Evolutionary conservation across 176 grass and related monocot genomes (phyloP).

Genomic region (Phoenix roebelenii): DNA sequence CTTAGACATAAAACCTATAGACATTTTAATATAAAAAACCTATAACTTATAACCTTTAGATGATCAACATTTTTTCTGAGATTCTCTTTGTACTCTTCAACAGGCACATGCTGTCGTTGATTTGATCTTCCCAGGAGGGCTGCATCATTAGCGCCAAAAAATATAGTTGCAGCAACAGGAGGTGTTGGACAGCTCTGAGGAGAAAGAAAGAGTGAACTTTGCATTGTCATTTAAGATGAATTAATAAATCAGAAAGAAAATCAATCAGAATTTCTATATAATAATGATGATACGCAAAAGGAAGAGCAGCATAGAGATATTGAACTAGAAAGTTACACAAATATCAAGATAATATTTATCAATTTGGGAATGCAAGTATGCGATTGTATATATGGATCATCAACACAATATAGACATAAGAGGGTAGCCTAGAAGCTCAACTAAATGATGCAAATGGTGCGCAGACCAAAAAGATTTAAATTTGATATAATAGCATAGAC

Average conservation of each 20-base stretch:
- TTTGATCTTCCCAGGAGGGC: conserved; percentile 44
- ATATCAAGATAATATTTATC: too few species aligned
- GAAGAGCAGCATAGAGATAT: too few species aligned
- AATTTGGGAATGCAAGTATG: too few species aligned
- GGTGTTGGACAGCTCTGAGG: conserved; percentile 28
- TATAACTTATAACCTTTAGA: conserved; percentile 38
- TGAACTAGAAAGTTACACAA: too few species aligned
- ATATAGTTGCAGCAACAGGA: conserved; percentile 48
- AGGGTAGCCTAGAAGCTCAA: too few species aligned
- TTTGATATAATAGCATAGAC: too few species aligned
- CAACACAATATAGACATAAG: too few species aligned
- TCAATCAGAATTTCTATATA: neutral
- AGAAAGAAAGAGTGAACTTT: neutral
- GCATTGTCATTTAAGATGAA: neutral
- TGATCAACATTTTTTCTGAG: conserved; percentile 52
- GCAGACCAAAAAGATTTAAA: too few species aligned
- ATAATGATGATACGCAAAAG: too few species aligned
- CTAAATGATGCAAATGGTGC: too few species aligned
- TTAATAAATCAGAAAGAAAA: neutral
- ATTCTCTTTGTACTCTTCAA: conserved; percentile 71
- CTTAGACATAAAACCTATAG: neutral
- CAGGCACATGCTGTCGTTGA: conserved; percentile 59
- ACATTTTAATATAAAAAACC: neutral
- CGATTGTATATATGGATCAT: too few species aligned
- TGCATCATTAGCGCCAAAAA: conserved; percentile 86